These are phyloP conservation scores for Heterobasidion annosum DNA, from an alignment of 1,284 basidiomycete species.

Conservation along the genomic window DNA sequence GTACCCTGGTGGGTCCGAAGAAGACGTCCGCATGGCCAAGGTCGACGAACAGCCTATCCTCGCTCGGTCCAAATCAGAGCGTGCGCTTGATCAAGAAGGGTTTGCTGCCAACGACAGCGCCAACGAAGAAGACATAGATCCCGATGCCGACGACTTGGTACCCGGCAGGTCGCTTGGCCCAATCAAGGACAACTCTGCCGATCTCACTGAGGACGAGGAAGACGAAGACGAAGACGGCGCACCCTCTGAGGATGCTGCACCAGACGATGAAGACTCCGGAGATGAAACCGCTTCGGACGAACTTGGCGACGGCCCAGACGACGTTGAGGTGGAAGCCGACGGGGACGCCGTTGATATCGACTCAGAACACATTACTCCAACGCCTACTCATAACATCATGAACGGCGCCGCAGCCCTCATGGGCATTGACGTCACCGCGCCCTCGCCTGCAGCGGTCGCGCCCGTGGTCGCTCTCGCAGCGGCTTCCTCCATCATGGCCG, in stretches of 20 bases:
- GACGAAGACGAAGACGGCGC: constrained; percentile 21
- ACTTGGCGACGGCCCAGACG: constrained; percentile 13
- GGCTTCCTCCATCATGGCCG: constrained; percentile 43
- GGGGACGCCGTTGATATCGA: constrained; percentile 3
- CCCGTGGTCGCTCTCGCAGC: constrained; percentile 33
- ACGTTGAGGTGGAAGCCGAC: constrained; percentile 6
- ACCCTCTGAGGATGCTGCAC: constrained; percentile 10
- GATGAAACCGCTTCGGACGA: constrained; percentile 24
- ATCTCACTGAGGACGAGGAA: constrained; percentile 22
- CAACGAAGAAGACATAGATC: constrained; percentile 17
- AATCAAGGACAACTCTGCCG: constrained; percentile 9
- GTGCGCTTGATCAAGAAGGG: constrained; percentile 15
- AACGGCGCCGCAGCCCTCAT: constrained; percentile 15
- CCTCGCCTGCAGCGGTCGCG: constrained; percentile 27
- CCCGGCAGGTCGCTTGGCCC: constrained; percentile 13
- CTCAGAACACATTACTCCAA: neutral
- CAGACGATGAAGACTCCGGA: constrained; percentile 20
- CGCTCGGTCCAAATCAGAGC: constrained; percentile 13
- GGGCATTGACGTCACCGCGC: constrained; percentile 28
- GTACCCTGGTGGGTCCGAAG: constrained; percentile 18
- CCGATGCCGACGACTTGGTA: constrained; percentile 12
- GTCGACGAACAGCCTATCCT: constrained; percentile 12
- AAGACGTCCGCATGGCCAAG: constrained; percentile 17
- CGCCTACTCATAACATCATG: neutral
- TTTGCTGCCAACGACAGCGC: constrained; percentile 6